Base-by-base conservation (phyloP, 2,329 filamentous ascomycete species). In the Penicillium occitanis region DNA sequence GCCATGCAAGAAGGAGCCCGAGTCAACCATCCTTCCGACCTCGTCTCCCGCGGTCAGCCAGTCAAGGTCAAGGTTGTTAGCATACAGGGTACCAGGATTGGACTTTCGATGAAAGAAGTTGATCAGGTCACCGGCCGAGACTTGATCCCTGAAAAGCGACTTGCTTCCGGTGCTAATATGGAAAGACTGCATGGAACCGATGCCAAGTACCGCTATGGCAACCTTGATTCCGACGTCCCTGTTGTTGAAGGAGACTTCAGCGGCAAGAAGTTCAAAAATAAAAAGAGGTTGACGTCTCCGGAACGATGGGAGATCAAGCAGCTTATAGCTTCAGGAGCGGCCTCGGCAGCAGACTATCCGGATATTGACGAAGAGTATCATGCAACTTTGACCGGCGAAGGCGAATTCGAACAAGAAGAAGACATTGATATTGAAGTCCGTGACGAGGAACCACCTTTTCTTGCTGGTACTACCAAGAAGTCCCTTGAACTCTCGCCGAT, bases 261-360 rank as follows among this genome's bases (percentile, higher is more conserved):
- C 58, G 82, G 83, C 48, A 82, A 82, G 7, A 84, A 83, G 0
- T 81, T 84, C 70, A 86, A 84, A 55, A 90, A 90, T 64, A 92
- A 91, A 76, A 99, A 99, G 82, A 86, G 95, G 62, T 90, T 98
- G 89, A 98, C 94, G 0, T 97, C 94, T 14, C 95, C 95, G 0
- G 95, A 99, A 76, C 84, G 95, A 74, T 99, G 95, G 94, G 95
- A 99, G 77, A 97, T 99, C 69, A 88, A 94, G 68, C 95, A 99
- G 75, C 84, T 99, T 62, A 98, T 99, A 73, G 93, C 94, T 3
- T 97, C 95, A 4, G 95, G 96, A 55, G 94, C 96, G 8, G 90
- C 92, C 19, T 96, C 95, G 72, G 93, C 92, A 0, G 91, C 91
- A 0, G 94, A 98, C 71, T 97, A 97, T 75, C 95, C 95, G 0